A percentile compares a stretch with the other conserved stretches of the same genome.
These are phyloP conservation scores for Neurospora sp. DNA, from an alignment of 495 filamentous ascomycete genomes.

Conservation along the genomic window DNA sequence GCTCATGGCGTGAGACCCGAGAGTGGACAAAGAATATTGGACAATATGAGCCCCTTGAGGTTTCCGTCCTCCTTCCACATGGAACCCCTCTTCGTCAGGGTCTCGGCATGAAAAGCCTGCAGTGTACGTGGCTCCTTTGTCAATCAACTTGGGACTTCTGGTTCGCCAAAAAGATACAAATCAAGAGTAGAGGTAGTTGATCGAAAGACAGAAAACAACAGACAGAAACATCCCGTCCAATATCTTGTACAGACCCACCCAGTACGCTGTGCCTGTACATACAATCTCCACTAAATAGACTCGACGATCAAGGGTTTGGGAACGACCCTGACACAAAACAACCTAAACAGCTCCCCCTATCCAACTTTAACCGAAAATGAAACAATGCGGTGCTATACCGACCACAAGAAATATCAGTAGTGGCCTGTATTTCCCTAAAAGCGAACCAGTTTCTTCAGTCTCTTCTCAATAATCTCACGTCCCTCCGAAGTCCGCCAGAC, in stretches of 20 bases:
- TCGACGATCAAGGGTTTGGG: neutral
- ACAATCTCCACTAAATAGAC: neutral
- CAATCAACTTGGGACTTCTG: neutral
- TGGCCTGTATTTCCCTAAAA: neutral
- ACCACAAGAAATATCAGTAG: neutral
- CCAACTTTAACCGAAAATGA: neutral
- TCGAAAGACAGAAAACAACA: neutral
- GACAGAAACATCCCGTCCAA: neutral
- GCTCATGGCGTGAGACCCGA: neutral
- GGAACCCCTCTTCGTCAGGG: neutral
- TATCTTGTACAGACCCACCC: neutral
- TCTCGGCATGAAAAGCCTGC: neutral
- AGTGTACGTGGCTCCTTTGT: neutral
- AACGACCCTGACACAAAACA: neutral
- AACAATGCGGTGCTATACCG: neutral
- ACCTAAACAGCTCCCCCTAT: neutral
- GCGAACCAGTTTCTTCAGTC: constrained; percentile 41
- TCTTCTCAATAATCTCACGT: constrained; percentile 46
- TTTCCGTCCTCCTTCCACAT: neutral
- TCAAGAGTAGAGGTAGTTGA: neutral
- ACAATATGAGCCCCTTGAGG: neutral
- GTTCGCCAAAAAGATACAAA: neutral
- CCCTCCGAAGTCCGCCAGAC: constrained; percentile 70
- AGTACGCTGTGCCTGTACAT: neutral
- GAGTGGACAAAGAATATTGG: neutral